Evolutionary conservation across 305 asterid species (phyloP).

Genomic region (Salvia sclarea): DNA sequence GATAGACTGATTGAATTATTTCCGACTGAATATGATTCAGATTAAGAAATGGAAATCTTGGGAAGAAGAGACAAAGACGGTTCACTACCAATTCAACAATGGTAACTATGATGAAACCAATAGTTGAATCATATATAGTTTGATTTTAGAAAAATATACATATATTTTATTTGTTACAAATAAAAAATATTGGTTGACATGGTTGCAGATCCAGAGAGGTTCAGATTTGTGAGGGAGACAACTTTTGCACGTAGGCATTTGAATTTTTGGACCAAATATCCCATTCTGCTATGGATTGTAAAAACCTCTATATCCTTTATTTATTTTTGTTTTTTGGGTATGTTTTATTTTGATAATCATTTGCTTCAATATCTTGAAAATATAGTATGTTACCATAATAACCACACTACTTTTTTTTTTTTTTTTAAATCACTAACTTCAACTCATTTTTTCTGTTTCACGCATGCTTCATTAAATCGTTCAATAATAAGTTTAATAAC

Average conservation of each 20-base stretch:
- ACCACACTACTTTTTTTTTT: too few relatives aligned
- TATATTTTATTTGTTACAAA: too few relatives aligned
- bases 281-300: conserved; percentile 69
- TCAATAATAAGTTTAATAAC: too few relatives aligned
- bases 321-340: too few relatives aligned
- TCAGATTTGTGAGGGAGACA: conserved; percentile 75
- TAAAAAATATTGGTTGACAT: background rate
- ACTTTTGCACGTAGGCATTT: conserved; percentile 74
- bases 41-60: conserved; percentile 76
- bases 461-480: too few relatives aligned
- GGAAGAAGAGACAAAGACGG: conserved; percentile 74
- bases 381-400: too few relatives aligned
- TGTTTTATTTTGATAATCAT: too few relatives aligned
- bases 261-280: conserved; percentile 66
- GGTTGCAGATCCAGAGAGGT: conserved; percentile 69
- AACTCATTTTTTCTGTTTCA: too few relatives aligned
- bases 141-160: too few relatives aligned
- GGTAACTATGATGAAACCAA: conserved; percentile 39
- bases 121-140: background rate
- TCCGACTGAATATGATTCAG: conserved; percentile 32
- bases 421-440: too few relatives aligned
- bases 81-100: conserved; percentile 58
- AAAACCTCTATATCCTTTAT: background rate
- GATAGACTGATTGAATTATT: too few relatives aligned
- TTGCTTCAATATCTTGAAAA: too few relatives aligned